Evolutionary conservation across 2,329 filamentous ascomycete genomes (phyloP).

Genomic region (Fusarium kyushuense): DNA sequence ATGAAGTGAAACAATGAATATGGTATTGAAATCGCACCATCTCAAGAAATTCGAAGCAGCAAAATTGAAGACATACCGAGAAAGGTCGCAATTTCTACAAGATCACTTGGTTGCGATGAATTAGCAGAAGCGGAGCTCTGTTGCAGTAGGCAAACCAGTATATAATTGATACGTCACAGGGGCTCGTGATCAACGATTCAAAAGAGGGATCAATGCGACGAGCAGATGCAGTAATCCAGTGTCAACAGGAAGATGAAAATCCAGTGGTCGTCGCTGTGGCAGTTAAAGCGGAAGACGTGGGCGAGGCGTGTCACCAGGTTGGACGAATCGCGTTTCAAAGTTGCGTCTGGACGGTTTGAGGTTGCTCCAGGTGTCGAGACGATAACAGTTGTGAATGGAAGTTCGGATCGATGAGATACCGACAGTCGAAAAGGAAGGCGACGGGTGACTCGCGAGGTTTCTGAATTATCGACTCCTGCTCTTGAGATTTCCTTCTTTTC

Average conservation of each 20-base stretch:
- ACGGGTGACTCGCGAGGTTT: slow-evolving; percentile 5
- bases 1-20: slow-evolving; percentile 36
- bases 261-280: slow-evolving; percentile 25
- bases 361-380: slow-evolving; percentile 30
- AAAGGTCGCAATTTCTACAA: slow-evolving; percentile 24
- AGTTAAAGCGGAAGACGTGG: slow-evolving; percentile 13
- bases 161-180: slow-evolving; percentile 24
- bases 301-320: slow-evolving; percentile 35
- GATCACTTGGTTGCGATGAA: slow-evolving; percentile 12
- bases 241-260: slow-evolving; percentile 30
- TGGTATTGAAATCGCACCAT: slow-evolving; percentile 24
- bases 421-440: slow-evolving; percentile 24
- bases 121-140: slow-evolving; percentile 1
- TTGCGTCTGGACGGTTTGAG: slow-evolving; percentile 42
- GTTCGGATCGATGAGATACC: slow-evolving; percentile 30
- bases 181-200: slow-evolving; percentile 44
- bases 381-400: slow-evolving; percentile 34
- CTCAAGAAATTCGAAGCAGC: slow-evolving; percentile 12
- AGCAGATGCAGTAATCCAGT: slow-evolving; percentile 25
- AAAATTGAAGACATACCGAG: slow-evolving; percentile 27
- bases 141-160: neutral
- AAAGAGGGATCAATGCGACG: slow-evolving; percentile 26
- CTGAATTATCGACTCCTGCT: slow-evolving; percentile 37
- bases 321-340: slow-evolving; percentile 48
- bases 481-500: slow-evolving; percentile 17